phyloP scores from a whole-genome alignment of 345 rosid species.

The Gossypioides kirkii region DNA sequence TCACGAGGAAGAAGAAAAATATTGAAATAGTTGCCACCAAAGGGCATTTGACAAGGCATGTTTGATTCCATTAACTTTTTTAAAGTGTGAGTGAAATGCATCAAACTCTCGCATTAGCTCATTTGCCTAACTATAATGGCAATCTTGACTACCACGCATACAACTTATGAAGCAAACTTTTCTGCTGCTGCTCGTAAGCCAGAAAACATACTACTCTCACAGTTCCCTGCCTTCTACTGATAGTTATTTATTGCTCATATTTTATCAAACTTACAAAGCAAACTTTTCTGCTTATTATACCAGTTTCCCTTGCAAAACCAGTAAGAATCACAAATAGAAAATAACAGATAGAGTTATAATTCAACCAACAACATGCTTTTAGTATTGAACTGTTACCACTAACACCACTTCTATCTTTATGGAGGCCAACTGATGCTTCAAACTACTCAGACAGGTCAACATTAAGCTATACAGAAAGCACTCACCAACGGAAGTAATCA shows the following conservation, averaged over 20 bases:
- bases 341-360: neutral
- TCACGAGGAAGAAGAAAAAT: neutral
- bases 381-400: neutral
- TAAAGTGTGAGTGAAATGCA: neutral
- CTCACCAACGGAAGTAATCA: conserved; percentile 96
- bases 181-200: neutral
- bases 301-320: neutral
- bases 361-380: neutral
- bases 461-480: conserved; percentile 9
- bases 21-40: neutral
- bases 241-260: neutral
- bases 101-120: neutral
- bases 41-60: neutral
- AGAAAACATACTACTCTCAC: neutral
- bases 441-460: neutral
- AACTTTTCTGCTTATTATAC: neutral
- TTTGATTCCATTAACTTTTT: neutral
- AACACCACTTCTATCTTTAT: neutral
- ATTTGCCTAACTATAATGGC: neutral
- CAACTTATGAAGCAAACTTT: neutral
- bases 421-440: neutral
- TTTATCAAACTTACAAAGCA: neutral
- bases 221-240: neutral
- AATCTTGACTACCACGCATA: neutral
- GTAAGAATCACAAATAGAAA: neutral